Evolutionary conservation across 306 rosid species (phyloP), one percentile per base, ranked within the genome.

Genomic region (Pueraria montana): DNA sequence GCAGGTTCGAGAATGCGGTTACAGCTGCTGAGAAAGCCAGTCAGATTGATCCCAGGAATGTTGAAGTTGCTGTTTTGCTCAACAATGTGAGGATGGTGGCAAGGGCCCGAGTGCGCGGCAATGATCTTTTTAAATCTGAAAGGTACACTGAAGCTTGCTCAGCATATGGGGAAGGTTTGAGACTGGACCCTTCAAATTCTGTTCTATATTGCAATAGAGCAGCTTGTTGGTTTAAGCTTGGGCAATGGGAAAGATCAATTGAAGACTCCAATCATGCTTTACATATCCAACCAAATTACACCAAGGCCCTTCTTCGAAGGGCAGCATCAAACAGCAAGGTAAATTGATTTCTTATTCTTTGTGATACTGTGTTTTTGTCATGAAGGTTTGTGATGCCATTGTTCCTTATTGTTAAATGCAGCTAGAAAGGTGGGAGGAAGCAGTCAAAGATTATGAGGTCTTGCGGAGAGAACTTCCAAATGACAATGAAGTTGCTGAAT

Each of bases 1-100:
- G 97, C 97, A 96, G 99, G 99, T 92, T 96, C 86, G 98, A 93
- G 89, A 88, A 87, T 91, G 99, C 99, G 64, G 94, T 96, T 85
- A 87, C 90, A 38, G 87, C 91, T 72, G 93, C 93, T 40, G 99
- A 93, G 88, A 93, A 93, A 86, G 97, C 96, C 38, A 89, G 74
- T 42, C 87, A 84, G 74, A 88, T 91, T 75, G 99, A 96, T 82
- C 69, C 94, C 20, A 83, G 93, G 10, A 92, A 89, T 66, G 61
- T 91, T 24, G 99, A 96, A 92, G 91, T 88, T 65, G 93, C 92
- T 43, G 87, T 89, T 56, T 77, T 92, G 80, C 90, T 91, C 34
- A 91, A 72, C 74, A 92, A 91, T 70, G 94, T 96, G 30, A 88
- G 89, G 76, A 72, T 90, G 91, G 99, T 96, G 77, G 91, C 97